Base-by-base conservation (phyloP, 495 filamentous ascomycete species). In the Tuber aestivum region DNA sequence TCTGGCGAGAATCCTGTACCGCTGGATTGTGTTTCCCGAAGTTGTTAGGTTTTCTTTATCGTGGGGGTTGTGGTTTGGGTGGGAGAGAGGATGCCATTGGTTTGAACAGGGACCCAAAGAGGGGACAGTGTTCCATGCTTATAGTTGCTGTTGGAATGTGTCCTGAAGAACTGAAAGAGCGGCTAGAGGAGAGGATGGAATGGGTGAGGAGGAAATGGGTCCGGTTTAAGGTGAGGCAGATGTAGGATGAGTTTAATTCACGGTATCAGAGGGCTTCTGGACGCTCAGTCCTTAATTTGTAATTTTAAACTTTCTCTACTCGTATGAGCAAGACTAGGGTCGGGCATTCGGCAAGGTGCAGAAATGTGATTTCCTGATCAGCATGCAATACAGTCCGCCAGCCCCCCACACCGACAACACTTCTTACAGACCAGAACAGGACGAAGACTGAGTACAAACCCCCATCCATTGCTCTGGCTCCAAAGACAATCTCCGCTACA, bases 111-210 rank as follows among this genome's bases (percentile, higher is more conserved):
- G 87, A 89, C 72, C 89, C 92, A 14, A 85, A 94, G 70, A 94
- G 92, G 84, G 95, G 94, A 23, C 97, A 94, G 95, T 94, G 97
- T 86, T 93, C 92, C 7, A 94, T 97, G 21, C 94, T 95, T 6
- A 93, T 92, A 80, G 90, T 79, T 38, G 70, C 97, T 38, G 87
- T 89, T 40, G 88, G 85, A n/a, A 97, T 91, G 1, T 97, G 93
- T 85, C 95, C 94, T 0, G 84, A 83, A 2, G 92, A 88, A 85
- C 82, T 98, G 72, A 85, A 86, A 74, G 85, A 91, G 69, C 97
- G 95, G 94, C 95, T 94, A 35, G 89, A 86, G 2, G 69, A 74
- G 76, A 50, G 83, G 71, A 91, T 86, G 82, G 91, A 90, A 8
- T 97, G 94, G 94, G 93, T 97, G 91, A 85, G 85, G 44, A 87